A percentile compares a stretch with the other conserved stretches of the same genome.
These are phyloP conservation scores for Endocalyx cinctus DNA, from an alignment of 2,329 filamentous ascomycete species.

Conservation along the genomic window DNA sequence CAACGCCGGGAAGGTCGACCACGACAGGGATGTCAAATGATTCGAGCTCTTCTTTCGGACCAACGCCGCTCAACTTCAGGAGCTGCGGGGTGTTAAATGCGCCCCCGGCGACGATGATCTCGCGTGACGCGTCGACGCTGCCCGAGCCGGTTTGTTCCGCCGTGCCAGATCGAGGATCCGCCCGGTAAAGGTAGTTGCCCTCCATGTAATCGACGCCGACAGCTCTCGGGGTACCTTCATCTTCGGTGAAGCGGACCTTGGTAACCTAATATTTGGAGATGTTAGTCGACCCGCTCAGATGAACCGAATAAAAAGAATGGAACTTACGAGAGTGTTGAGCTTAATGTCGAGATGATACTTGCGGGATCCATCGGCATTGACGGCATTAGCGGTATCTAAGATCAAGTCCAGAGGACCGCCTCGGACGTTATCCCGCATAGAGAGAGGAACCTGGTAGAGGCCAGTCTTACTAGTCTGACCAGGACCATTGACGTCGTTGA, in stretches of 20 bases:
- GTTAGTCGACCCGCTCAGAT: too few relatives aligned
- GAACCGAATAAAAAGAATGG: too few relatives aligned
- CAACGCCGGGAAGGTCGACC: conserved; percentile 57
- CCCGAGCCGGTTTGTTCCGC: conserved; percentile 15
- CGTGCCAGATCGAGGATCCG: conserved; percentile 31
- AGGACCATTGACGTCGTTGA: conserved; percentile 40
- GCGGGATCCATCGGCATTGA: conserved; percentile 36
- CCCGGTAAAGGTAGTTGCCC: conserved; percentile 36
- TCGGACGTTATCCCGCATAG: conserved; percentile 37
- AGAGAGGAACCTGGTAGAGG: conserved; percentile 50
- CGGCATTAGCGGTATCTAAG: conserved; percentile 41
- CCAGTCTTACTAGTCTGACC: conserved; percentile 28
- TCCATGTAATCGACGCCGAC: conserved; percentile 37
- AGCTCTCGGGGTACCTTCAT: conserved; percentile 29
- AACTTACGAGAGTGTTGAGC: too few relatives aligned
- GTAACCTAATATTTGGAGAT: conserved; percentile 38
- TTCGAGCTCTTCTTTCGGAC: conserved; percentile 33
- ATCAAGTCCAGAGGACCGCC: conserved; percentile 48
- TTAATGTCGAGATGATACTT: conserved; percentile 36
- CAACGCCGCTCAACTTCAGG: conserved; percentile 42
- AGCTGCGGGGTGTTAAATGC: conserved; percentile 42
- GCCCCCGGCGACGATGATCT: conserved; percentile 46
- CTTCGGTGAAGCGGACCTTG: conserved; percentile 33
- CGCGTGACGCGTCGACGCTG: conserved; percentile 29
- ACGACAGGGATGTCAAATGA: conserved; percentile 45